phyloP scores from a whole-genome alignment of 495 filamentous ascomycete species.

The Podospora tetraspora region DNA sequence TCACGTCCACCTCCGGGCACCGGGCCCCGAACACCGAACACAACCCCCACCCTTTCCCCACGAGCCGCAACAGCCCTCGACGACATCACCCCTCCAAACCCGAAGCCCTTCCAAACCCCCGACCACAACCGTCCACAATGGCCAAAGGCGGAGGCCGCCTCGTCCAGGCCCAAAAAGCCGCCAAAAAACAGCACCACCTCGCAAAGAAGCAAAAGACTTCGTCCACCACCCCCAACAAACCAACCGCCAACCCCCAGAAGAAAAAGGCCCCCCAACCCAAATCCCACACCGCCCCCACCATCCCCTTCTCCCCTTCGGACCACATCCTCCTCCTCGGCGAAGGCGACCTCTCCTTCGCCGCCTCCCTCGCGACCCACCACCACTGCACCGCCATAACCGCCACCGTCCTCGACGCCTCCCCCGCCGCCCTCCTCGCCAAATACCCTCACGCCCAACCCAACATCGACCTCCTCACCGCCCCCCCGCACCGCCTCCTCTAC shows the following conservation, averaged over 20 bases:
- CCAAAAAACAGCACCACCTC: conserved; percentile 13
- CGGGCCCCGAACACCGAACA: neutral
- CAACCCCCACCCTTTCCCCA: conserved; percentile 6
- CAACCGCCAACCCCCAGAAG: conserved; percentile 10
- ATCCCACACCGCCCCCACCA: conserved; percentile 48
- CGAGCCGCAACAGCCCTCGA: neutral
- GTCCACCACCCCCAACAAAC: neutral
- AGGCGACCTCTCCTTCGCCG: conserved; percentile 89
- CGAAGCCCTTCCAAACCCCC: neutral
- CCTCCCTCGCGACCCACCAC: conserved; percentile 66
- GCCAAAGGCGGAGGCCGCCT: conserved; percentile 12
- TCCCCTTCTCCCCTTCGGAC: conserved; percentile 70
- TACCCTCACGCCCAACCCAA: conserved; percentile 69
- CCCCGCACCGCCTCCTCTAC: conserved; percentile 54
- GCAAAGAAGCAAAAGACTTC: conserved; percentile 19
- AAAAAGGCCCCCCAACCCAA: conserved; percentile 23
- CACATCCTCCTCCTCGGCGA: conserved; percentile 83
- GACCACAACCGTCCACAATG: conserved; percentile 3
- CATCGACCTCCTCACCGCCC: conserved; percentile 47
- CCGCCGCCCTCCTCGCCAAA: conserved; percentile 53
- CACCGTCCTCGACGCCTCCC: conserved; percentile 44
- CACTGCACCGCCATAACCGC: conserved; percentile 58
- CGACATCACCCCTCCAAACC: neutral
- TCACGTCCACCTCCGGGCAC: conserved; percentile 1
- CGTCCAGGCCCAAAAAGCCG: conserved; percentile 9